Conservation (phyloP, 2,329 filamentous ascomycete species). For the Chrysoporthe austroafricana region DNA sequence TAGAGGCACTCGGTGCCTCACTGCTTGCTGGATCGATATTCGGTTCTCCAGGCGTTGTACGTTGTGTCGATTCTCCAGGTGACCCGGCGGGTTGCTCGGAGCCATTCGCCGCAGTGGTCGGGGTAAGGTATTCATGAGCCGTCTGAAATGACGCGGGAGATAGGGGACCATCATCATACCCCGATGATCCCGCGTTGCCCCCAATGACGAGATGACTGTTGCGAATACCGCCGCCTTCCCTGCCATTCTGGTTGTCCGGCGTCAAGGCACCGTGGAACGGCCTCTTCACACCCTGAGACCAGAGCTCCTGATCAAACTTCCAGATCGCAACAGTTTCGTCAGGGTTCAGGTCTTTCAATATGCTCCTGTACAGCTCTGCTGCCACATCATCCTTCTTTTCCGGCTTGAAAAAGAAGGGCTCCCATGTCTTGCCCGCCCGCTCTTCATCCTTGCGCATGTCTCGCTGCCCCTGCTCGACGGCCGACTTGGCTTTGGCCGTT, state of each 20-base stretch:
- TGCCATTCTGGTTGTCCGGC: slow-evolving; percentile 14
- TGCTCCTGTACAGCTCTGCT: slow-evolving; percentile 17
- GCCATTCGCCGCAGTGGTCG: background rate
- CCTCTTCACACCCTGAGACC: slow-evolving; percentile 14
- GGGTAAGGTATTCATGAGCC: slow-evolving; percentile 13
- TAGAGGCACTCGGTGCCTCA: slow-evolving; percentile 4
- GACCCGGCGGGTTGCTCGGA: slow-evolving; percentile 2
- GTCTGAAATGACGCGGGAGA: slow-evolving; percentile 25
- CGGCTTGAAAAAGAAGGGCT: slow-evolving; percentile 21
- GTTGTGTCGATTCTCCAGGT: background rate
- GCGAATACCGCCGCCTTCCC: background rate
- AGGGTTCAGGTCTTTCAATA: slow-evolving; percentile 16
- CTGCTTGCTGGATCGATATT: slow-evolving; percentile 12
- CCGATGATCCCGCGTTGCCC: background rate
- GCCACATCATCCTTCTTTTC: slow-evolving; percentile 11
- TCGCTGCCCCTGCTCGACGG: slow-evolving; percentile 24
- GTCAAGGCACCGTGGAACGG: slow-evolving; percentile 18
- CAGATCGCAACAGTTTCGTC: slow-evolving; percentile 22
- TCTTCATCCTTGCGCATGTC: slow-evolving; percentile 19
- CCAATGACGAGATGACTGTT: background rate
- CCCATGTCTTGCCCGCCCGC: slow-evolving; percentile 14
- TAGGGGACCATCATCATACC: slow-evolving; percentile 6
- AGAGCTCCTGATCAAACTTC: slow-evolving; percentile 21
- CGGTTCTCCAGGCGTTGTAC: background rate
- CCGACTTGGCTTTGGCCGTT: slow-evolving; percentile 22